These are phyloP conservation scores for Huntiella bhutanensis DNA, from an alignment of 2,329 filamentous ascomycete genomes.

Conservation along the genomic window DNA sequence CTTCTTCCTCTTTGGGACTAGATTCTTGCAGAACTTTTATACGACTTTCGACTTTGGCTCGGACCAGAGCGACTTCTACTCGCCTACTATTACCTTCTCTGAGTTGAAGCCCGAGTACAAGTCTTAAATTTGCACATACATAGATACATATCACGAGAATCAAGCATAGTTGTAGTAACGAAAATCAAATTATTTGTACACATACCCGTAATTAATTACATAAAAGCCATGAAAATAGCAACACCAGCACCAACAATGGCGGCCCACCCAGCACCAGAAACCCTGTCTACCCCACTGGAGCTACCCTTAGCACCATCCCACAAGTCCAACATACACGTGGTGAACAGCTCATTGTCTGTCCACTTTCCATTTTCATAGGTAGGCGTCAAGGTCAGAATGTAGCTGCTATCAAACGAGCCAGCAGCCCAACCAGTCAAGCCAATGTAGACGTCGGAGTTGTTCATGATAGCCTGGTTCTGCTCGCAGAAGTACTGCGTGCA, in stretches of 20 bases:
- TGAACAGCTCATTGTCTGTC: constrained; percentile 13
- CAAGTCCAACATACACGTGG: constrained; percentile 15
- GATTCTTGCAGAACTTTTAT: constrained; percentile 18
- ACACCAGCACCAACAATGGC: not conserved
- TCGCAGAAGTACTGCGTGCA: constrained; percentile 26
- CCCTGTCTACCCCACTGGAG: not conserved
- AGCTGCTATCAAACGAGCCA: constrained; percentile 24
- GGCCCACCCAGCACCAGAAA: not conserved
- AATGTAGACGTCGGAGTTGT: constrained; percentile 27
- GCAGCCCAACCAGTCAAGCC: constrained; percentile 29
- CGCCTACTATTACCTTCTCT: constrained; percentile 14
- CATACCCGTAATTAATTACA: not conserved
- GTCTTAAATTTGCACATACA: not conserved
- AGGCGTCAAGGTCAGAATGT: constrained; percentile 26
- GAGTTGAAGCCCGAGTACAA: constrained; percentile 14
- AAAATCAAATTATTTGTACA: not conserved
- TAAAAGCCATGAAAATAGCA: not conserved
- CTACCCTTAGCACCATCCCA: constrained; percentile 1
- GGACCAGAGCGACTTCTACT: constrained; percentile 6
- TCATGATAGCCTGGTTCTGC: constrained; percentile 27
- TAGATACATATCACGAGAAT: not conserved
- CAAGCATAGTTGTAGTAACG: not conserved
- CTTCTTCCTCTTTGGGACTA: constrained; percentile 17
- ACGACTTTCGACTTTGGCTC: constrained; percentile 19
- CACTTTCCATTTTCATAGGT: constrained; percentile 15